A percentile compares a stretch with the other conserved stretches of the same genome.
These are phyloP conservation scores for Elymus sibiricus DNA, from an alignment of 176 grass and related monocot genomes.

Conservation along the genomic window DNA sequence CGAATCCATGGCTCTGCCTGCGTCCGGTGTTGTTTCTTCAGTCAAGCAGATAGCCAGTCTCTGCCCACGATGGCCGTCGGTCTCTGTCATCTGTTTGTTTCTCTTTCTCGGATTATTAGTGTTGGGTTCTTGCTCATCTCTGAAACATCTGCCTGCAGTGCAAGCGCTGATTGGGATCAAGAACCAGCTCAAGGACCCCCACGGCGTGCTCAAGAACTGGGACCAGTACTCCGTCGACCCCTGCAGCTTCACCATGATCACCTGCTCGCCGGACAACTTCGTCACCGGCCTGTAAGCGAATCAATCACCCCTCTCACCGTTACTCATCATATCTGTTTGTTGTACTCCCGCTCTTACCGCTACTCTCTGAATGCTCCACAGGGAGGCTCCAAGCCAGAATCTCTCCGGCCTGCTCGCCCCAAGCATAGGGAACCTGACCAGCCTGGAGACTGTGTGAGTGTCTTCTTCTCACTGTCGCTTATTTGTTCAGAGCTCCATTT, in stretches of 20 bases:
- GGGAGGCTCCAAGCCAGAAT: slow-evolving; percentile 64
- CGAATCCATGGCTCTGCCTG: not conserved
- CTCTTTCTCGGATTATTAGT: slow-evolving; percentile 7
- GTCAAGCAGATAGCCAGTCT: not conserved
- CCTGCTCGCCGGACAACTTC: slow-evolving; percentile 53
- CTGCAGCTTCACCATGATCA: slow-evolving; percentile 80
- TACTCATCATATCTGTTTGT: too few species aligned
- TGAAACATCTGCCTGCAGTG: slow-evolving; percentile 35
- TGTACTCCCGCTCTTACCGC: too few species aligned
- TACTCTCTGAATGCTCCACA: slow-evolving; percentile 24
- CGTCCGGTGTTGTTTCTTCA: not conserved
- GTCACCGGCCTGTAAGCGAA: slow-evolving; percentile 65
- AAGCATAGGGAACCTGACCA: slow-evolving; percentile 71
- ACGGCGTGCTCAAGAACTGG: slow-evolving; percentile 76
- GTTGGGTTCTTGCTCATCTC: not conserved
- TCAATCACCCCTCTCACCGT: not conserved
- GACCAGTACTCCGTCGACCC: slow-evolving; percentile 86
- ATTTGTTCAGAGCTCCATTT: not conserved
- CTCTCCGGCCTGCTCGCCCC: slow-evolving; percentile 79
- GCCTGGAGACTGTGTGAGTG: slow-evolving; percentile 75
- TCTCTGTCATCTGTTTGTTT: not conserved
- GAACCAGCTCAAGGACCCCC: slow-evolving; percentile 73
- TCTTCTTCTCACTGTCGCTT: not conserved
- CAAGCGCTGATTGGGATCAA: slow-evolving; percentile 86
- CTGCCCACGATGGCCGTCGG: not conserved